Base-by-base conservation (phyloP, 441 rosid genomes). In the Adansonia rubrostipa region DNA sequence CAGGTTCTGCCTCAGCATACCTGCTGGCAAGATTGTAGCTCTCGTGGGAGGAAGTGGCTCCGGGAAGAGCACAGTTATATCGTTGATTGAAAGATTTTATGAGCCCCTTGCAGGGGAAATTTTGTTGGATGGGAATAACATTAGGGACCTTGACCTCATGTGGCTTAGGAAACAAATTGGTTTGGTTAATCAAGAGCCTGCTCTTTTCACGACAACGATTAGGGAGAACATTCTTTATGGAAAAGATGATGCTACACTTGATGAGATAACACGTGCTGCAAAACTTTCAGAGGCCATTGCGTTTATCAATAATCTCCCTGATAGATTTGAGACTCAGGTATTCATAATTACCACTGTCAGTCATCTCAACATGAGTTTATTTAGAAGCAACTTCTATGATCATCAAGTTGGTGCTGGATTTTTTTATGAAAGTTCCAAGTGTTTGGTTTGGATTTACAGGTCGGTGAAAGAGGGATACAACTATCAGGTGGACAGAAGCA, bases 11-110 rank as follows among this genome's bases (percentile, higher is more conserved):
- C 88, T 95, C 3, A 79, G 81, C 8, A 86, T 95, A 36, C 94
- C 94, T 45, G 76, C 92, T 0, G 99, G 99, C 9, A 93, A 92
- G 84, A 82, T 95, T 33, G 90, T 92, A 68, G 99, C 99, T 36
- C 93, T 95, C 48, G 99, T 95, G 17, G 99, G 99, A 22, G 95
- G 94, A 83, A 95, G 99, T 60, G 99, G 99, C n/a, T 93, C 96
- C 0, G 98, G 99, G 36, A 95, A 93, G 85, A 95, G 99, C 85
- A 95, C 99, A 0, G 89, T 91, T 36, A 82, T 95, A 73, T 95
- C 99, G 11, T 84, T 95, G 85, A 93, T 95, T 5, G 98, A 93
- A 62, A 89, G 98, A 40, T 95, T 95, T 85, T 95, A 95, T 36
- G 95, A 95, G 82, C 99, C 99, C 9, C 73, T 76, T 5, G 78